Evolutionary conservation across 768 basidiomycete genomes (phyloP).

Genomic region (Lactarius akahatsu): DNA sequence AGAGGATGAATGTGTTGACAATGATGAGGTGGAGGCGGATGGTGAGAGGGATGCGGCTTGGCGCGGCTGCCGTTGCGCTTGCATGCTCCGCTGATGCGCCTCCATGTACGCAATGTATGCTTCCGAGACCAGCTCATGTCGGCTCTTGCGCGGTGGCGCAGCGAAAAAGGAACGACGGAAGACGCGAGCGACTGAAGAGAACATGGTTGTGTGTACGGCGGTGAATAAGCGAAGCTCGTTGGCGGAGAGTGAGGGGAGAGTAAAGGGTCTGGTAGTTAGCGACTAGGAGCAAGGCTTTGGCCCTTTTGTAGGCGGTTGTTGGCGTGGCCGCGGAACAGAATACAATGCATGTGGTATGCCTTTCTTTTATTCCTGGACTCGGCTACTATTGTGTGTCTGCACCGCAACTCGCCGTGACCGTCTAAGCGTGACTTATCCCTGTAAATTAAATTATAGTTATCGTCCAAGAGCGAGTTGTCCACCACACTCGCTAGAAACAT

Average conservation of each 20-base stretch:
- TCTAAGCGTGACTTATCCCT: not conserved
- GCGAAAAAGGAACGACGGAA: constrained; percentile 19
- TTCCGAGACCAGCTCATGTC: constrained; percentile 25
- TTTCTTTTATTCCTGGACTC: not conserved
- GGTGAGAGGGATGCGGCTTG: no score
- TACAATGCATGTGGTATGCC: constrained; percentile 2
- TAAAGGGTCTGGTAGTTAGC: not conserved
- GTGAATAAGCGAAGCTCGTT: not conserved
- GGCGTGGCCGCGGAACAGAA: constrained; percentile 1
- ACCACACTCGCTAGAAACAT: not conserved
- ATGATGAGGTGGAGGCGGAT: not conserved
- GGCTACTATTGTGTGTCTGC: not conserved
- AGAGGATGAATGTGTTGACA: not conserved
- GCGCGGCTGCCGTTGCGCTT: not conserved
- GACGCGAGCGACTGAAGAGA: constrained; percentile 20
- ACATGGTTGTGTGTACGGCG: constrained; percentile 8
- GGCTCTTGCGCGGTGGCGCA: constrained; percentile 10
- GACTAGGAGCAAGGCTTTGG: not conserved
- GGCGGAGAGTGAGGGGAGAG: not conserved
- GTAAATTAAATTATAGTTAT: constrained; percentile 18
- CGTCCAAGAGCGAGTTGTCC: constrained; percentile 5
- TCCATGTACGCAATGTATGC: constrained; percentile 18
- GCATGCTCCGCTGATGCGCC: not conserved
- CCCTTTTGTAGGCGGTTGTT: not conserved
- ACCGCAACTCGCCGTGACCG: not conserved